Evolutionary conservation across 495 filamentous ascomycete species (phyloP), one percentile per base, ranked within the genome.

Genomic region (Neurospora sp.): DNA sequence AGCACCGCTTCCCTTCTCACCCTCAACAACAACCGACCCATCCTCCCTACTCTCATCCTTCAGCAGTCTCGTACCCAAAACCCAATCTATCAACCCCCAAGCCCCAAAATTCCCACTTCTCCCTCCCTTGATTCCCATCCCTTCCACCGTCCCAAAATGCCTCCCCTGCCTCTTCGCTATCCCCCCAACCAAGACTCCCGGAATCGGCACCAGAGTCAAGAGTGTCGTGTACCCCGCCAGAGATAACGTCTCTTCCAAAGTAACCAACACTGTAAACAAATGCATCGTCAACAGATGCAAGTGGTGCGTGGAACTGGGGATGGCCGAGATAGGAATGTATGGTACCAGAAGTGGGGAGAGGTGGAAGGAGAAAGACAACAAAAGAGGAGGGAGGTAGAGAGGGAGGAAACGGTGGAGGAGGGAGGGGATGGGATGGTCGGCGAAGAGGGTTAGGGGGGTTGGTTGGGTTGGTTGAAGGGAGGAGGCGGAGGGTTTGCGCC

Each of bases 201-300:
- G 93, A 7, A 95, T 83, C 0, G 54, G 54, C 28, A 66, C 54
- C 54, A 66, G 28, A 7, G 54, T 34, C 7, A 66, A 36, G 3
- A 66, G 15, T 6, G 90, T 80, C 15, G 83, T 88, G 82, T 97
- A 98, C 21, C 94, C 94, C 6, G 89, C 93, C 81, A 90, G 91
- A 3, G 89, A 84, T 73, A 94, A 87, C 4, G 89, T 90, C 75
- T 97, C 93, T 76, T 97, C 93, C 4, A 96, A 71, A 0, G 92
- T 93, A 69, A 90, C 83, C 42, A 93, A 62, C 2, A 86, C 83
- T 17, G 93, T 80, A 73, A 93, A 91, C 28, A 94, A 43, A 70
- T 94, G 85, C 84, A 90, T 97, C 1, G 92, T 94, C 70, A 97
- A 84, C 69, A 96, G 84, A 81, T 98, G 94, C 71, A 96, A 85